phyloP scores from a whole-genome alignment of 2,329 filamentous ascomycete genomes.

The Didymella keratinophila region DNA sequence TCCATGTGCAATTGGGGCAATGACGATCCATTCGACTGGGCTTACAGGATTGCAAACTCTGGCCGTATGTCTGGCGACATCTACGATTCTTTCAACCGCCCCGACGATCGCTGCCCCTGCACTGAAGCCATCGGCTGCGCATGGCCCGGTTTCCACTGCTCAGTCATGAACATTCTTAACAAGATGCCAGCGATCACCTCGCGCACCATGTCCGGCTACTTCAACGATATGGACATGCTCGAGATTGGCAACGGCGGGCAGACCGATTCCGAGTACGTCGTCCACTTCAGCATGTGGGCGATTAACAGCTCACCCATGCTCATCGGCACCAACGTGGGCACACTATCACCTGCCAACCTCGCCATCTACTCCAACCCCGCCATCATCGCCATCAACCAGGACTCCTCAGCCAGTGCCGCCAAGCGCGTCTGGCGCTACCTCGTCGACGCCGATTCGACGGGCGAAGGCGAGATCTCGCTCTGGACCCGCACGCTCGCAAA shows the following conservation, averaged over 20 bases:
- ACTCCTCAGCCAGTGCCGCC: constrained; percentile 53
- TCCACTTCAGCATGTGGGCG: constrained; percentile 60
- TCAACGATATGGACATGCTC: constrained; percentile 60
- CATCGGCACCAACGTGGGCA: constrained; percentile 56
- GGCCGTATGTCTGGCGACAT: constrained; percentile 59
- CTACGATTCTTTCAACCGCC: constrained; percentile 56
- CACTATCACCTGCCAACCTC: constrained; percentile 53
- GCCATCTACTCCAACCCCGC: constrained; percentile 59
- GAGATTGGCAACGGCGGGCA: constrained; percentile 57
- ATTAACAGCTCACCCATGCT: constrained; percentile 58
- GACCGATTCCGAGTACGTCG: constrained; percentile 53
- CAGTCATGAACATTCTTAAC: constrained; percentile 60
- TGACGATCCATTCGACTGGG: constrained; percentile 58
- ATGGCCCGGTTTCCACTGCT: constrained; percentile 58
- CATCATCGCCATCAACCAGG: constrained; percentile 60
- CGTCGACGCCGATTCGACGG: constrained; percentile 54
- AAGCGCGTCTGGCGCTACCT: constrained; percentile 57
- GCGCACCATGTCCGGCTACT: constrained; percentile 54
- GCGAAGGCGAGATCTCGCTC: constrained; percentile 58
- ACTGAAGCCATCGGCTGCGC: constrained; percentile 53
- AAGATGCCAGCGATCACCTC: constrained; percentile 55
- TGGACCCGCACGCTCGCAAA: constrained; percentile 59
- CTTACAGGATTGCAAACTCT: constrained; percentile 56
- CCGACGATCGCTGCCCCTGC: constrained; percentile 55
- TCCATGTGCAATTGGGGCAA: constrained; percentile 62